Conservation (phyloP, 2,329 filamentous ascomycete genomes). For the Phaeomoniella chlamydospora region DNA sequence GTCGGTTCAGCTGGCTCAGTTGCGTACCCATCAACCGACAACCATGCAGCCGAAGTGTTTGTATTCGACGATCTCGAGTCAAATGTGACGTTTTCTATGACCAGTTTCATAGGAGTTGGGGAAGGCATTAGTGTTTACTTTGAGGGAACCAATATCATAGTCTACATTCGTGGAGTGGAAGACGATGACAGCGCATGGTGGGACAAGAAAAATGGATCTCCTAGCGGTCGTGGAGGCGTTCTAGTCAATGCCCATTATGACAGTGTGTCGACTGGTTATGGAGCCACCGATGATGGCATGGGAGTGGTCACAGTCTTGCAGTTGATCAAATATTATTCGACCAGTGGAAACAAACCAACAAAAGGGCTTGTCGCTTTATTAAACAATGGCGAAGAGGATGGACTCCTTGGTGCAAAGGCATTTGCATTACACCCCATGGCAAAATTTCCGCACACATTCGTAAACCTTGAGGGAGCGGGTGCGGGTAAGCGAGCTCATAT, state of each 20-base stretch:
- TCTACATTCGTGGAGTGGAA: slow-evolving; percentile 73
- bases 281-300: slow-evolving; percentile 87
- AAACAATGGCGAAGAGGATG: slow-evolving; percentile 95
- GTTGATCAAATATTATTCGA: slow-evolving; percentile 73
- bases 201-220: slow-evolving; percentile 34
- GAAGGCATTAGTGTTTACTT: slow-evolving; percentile 55
- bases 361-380: slow-evolving; percentile 71
- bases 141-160: slow-evolving; percentile 80
- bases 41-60: slow-evolving; percentile 32
- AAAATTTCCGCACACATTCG: slow-evolving; percentile 68
- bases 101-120: slow-evolving; percentile 15
- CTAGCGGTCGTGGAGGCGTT: slow-evolving; percentile 56
- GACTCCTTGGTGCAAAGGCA: slow-evolving; percentile 69
- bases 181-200: slow-evolving; percentile 65
- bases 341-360: slow-evolving; percentile 54
- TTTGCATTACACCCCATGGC: slow-evolving; percentile 74
- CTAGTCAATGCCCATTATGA: slow-evolving; percentile 94
- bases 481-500: slow-evolving; percentile 77
- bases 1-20: no score
- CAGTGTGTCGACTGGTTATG: slow-evolving; percentile 80
- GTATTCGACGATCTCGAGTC: slow-evolving; percentile 67
- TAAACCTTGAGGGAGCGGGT: slow-evolving; percentile 90
- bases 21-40: slow-evolving; percentile 9
- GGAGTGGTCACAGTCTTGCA: slow-evolving; percentile 79
- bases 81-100: slow-evolving; percentile 58